Percentiles rank a stretch among this genome's conserved stretches.
phyloP scores from a whole-genome alignment of 805 yeast species.

The Starmerella gropengiesseri region DNA sequence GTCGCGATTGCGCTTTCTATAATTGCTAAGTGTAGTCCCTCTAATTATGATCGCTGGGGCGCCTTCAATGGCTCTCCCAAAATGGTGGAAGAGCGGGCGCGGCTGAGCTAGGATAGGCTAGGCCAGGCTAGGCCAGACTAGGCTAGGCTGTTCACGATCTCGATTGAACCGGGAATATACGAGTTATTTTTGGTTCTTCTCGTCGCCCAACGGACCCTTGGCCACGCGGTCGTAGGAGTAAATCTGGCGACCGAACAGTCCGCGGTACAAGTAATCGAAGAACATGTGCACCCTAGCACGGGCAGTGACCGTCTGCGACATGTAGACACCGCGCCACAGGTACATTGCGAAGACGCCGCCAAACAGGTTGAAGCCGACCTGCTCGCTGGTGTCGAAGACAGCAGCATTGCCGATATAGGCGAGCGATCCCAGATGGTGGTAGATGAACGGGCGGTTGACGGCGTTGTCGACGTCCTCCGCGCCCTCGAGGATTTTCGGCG shows the following conservation, averaged over 20 bases:
- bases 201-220: not conserved
- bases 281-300: slow-evolving; percentile 52
- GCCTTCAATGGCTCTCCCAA: too few species aligned
- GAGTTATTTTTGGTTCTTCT: not conserved
- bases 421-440: slow-evolving; percentile 53
- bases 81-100: too few species aligned
- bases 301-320: slow-evolving; percentile 54
- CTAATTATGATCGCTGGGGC: too few species aligned
- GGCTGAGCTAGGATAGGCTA: too few species aligned
- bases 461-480: slow-evolving; percentile 47
- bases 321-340: slow-evolving; percentile 60
- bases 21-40: too few species aligned
- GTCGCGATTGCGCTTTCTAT: too few species aligned
- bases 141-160: too few species aligned
- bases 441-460: slow-evolving; percentile 47
- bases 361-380: slow-evolving; percentile 41
- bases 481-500: slow-evolving; percentile 25
- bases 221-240: slow-evolving; percentile 23
- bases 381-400: slow-evolving; percentile 49
- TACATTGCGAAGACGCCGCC: slow-evolving; percentile 65
- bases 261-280: slow-evolving; percentile 59
- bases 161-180: too few species aligned
- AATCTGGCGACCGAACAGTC: slow-evolving; percentile 32
- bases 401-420: slow-evolving; percentile 65
- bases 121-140: too few species aligned